Conservation (phyloP, 192 early-diverging fungal genomes). For the Rhizoclosmatium sp. region DNA sequence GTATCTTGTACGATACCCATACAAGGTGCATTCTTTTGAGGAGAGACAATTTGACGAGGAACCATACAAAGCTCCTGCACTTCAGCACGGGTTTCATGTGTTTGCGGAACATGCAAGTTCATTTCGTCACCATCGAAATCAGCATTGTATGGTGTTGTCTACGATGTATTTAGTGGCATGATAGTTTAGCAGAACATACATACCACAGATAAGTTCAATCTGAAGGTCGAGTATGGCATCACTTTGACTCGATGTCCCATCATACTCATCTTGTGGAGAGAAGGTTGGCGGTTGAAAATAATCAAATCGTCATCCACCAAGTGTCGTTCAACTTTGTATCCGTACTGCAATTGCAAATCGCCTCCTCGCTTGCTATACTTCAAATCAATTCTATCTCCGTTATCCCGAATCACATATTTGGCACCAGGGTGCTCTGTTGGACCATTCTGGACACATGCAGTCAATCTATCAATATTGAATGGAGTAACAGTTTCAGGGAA, state of each 20-base stretch:
- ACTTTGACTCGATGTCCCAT: conserved; percentile 97
- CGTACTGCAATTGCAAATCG: conserved; percentile 88
- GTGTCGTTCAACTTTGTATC: conserved; percentile 95
- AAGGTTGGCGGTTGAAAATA: conserved; percentile 99
- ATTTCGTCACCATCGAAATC: conserved; percentile 99
- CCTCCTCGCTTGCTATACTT: conserved; percentile 83
- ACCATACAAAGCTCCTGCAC: conserved; percentile 98
- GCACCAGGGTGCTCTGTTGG: conserved; percentile 95
- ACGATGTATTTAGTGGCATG: background rate
- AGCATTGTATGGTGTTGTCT: conserved; percentile 96
- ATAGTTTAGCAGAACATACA: conserved; percentile 7
- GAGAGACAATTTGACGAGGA: conserved; percentile 94
- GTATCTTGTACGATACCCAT: conserved; percentile 99
- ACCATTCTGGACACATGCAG: conserved; percentile 88
- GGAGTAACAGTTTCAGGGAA: conserved; percentile 97
- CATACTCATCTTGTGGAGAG: conserved; percentile 99
- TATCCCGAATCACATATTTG: conserved; percentile 95
- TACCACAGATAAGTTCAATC: conserved; percentile 91
- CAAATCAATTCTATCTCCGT: conserved; percentile 92
- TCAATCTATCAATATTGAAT: conserved; percentile 92
- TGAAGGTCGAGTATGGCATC: conserved; percentile 99
- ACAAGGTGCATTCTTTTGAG: conserved; percentile 96
- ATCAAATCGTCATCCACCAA: conserved; percentile 94
- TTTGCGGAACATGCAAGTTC: conserved; percentile 99
- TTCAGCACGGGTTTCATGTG: conserved; percentile 95